phyloP scores from a whole-genome alignment of 2,329 filamentous ascomycete species.

The Aureobasidium sp. region DNA sequence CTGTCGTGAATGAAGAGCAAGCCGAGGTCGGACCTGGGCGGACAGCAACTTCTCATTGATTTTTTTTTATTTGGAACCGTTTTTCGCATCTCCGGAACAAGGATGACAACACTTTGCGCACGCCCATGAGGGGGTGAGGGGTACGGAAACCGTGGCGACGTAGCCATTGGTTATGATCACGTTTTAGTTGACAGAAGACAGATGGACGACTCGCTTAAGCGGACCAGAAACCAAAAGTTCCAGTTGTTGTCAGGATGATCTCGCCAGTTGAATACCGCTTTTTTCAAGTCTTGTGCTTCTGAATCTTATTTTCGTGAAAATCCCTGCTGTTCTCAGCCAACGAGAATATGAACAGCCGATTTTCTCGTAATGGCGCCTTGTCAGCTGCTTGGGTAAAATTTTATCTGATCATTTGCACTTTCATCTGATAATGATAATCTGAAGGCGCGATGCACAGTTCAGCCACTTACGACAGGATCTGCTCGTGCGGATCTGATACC shows the following conservation, averaged over 20 bases:
- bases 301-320: too few relatives aligned
- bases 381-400: background rate
- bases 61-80: background rate
- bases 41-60: background rate
- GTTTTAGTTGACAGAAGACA: background rate
- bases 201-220: background rate
- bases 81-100: background rate
- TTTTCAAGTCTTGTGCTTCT: too few relatives aligned
- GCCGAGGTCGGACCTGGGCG: slow-evolving; percentile 15
- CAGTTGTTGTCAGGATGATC: too few relatives aligned
- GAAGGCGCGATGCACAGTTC: background rate
- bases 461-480: slow-evolving; percentile 11
- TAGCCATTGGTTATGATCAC: background rate
- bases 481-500: slow-evolving; percentile 1
- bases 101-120: background rate
- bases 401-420: slow-evolving; percentile 1
- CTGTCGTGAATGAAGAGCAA: background rate
- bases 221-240: background rate
- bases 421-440: slow-evolving; percentile 13
- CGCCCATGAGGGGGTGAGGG: background rate
- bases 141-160: background rate
- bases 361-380: background rate
- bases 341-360: too few relatives aligned
- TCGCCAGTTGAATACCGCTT: too few relatives aligned
- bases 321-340: background rate